phyloP scores from a whole-genome alignment of 73 alveolate genomes.

The Tetrahymena thermophila region DNA sequence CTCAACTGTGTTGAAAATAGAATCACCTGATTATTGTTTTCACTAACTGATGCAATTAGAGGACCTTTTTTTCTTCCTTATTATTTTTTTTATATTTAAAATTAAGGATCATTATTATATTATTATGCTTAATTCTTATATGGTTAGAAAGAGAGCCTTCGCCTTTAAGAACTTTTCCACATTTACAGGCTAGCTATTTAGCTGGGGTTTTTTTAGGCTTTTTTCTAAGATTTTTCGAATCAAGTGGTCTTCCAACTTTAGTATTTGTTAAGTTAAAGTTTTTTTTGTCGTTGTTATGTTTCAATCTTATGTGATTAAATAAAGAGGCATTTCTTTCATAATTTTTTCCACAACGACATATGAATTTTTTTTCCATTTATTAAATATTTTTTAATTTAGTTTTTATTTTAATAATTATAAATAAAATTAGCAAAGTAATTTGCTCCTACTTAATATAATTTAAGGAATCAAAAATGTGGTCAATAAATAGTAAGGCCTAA shows the following conservation, averaged over 20 bases:
- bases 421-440: too few species aligned
- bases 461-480: too few species aligned
- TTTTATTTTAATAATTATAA: neutral
- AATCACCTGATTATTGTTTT: too few species aligned
- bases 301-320: neutral
- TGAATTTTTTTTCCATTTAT: neutral
- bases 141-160: neutral
- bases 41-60: too few species aligned
- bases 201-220: neutral
- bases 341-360: neutral
- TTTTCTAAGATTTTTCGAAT: neutral
- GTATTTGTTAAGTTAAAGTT: neutral
- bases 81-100: neutral
- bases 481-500: too few species aligned
- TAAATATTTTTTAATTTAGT: neutral
- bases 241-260: neutral
- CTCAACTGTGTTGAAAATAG: too few species aligned
- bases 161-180: neutral
- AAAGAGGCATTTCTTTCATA: neutral
- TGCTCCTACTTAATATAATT: too few species aligned
- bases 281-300: neutral
- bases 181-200: neutral
- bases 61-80: neutral
- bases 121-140: neutral
- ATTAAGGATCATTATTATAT: neutral